Percentiles rank a stretch among this genome's conserved stretches.
phyloP scores from a whole-genome alignment of 257 asterid genomes.

The Solanum rostratum region DNA sequence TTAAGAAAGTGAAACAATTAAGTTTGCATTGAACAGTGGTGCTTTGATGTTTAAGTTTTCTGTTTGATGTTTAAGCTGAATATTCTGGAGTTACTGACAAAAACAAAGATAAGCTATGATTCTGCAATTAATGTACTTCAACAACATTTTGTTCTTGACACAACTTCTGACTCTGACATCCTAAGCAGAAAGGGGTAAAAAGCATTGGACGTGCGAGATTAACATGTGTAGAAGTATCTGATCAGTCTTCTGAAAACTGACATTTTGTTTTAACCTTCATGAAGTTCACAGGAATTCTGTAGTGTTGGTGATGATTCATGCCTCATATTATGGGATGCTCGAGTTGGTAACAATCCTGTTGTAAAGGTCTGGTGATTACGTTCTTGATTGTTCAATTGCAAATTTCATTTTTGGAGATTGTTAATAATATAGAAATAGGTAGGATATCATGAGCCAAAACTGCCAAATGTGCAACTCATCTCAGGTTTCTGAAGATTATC shows the following conservation, averaged over 20 bases:
- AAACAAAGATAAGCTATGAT: background rate
- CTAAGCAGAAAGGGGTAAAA: background rate
- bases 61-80: background rate
- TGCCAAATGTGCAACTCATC: background rate
- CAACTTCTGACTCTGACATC: background rate
- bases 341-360: constrained; percentile 58
- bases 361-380: constrained; percentile 40
- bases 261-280: constrained; percentile 8
- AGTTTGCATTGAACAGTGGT: background rate
- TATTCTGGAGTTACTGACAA: background rate
- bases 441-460: background rate
- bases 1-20: background rate
- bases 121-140: background rate
- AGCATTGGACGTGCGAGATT: background rate
- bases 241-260: constrained; percentile 10
- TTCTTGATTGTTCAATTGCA: background rate
- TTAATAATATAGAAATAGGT: background rate
- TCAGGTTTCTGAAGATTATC: background rate
- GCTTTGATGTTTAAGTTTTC: background rate
- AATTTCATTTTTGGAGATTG: background rate
- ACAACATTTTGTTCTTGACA: background rate
- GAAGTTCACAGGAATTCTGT: constrained; percentile 92
- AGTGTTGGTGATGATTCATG: constrained; percentile 99
- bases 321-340: constrained; percentile 94
- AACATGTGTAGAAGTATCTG: constrained; percentile 2